Base-by-base conservation (phyloP, 73 alveolate species). In the Paramecium bursaria region DNA sequence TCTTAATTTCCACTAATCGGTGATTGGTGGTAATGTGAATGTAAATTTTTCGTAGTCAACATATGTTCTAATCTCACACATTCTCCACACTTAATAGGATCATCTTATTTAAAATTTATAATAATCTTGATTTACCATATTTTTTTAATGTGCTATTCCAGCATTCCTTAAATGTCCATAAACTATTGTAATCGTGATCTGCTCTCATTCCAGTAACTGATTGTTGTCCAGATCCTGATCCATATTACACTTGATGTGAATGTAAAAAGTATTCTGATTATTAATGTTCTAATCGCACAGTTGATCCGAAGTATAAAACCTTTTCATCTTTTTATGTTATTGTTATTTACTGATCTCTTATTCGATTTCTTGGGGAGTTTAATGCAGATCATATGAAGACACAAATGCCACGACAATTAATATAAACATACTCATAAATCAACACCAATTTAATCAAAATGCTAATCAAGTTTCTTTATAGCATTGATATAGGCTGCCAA, bases 401-500 rank as follows among this genome's bases (percentile, higher is more conserved):
- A 39, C 11, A 39, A 5, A 39, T 39, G 49, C 11, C 14, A 7
- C 49, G 11, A 39, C 11, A 7, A 39, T 7, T 39, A 39, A 39
- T 39, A 39, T 39, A 7, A 39, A 39, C 11, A 39, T 67, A 67
- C 19, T 67, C 82, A 67, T 33, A 42, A 33, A 21, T 67, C 89
- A 54, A 79, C 50, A 48, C 89, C 89, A 49, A 74, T 74, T 22
- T 27, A 39, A 30, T 79, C 86, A 51, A 73, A 85, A 30, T 88
- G 91, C 17, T 80, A 50, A 57, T 92, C 51, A 42, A 93, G 75
- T 73, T 85, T 91, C 19, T 85, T 88, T 30, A 93, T 88, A 17
- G 98, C 93, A 19, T 86, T 86, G 23, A 86, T 91, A 73, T 76
- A 91, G 80, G 93, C 91, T 13, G 98, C 96, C 27, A 88, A 82